Base-by-base conservation (phyloP, 257 asterid genomes). In the Solanum acaule region DNA sequence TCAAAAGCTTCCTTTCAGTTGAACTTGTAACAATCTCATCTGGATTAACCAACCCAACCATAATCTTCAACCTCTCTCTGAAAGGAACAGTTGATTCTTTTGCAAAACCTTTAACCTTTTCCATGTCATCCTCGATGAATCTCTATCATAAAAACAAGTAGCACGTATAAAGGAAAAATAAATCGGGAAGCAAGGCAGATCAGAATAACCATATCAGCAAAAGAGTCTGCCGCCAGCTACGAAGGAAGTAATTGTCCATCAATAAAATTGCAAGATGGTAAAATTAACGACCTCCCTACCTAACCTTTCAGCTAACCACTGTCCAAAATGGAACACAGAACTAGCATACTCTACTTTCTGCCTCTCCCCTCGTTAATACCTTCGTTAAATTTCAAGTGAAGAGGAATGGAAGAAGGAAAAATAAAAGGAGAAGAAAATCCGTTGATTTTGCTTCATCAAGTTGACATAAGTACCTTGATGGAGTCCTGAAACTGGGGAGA, bases 11-110 rank as follows among this genome's bases (percentile, higher is more conserved):
- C 87, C 93, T 92, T 89, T 95, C 97, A 0, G 96, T 95, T n/a
- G 97, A 88, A 76, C 91, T 91, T 13, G 97, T 91, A 83, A 94
- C 98, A 20, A 95, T 92, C 88, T 92, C 95, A 73, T 94, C 96
- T 18, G 96, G 96, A 90, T 95, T 94, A 25, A 89, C 93, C 71
- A 95, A 93, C 23, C 97, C 97, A 61, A 94, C 95, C 97, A 93
- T 93, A 68, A 95, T 93, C 90, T 94, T 94, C 67, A 94, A 88
- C 90, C 97, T 92, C 56, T 95, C 98, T 87, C 97, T 91, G 85
- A 94, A 95, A 85, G 98, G 94, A 87, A 93, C 91, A 3, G 70
- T 92, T 2, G 96, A 92, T 31, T 95, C 98, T 86, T 93, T 94
- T 13, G 98, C 93, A 91, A 95, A 95, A 63, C 98, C 98, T 92